Conservation (phyloP, 306 rosid species). For the Quercus engelmannii region DNA sequence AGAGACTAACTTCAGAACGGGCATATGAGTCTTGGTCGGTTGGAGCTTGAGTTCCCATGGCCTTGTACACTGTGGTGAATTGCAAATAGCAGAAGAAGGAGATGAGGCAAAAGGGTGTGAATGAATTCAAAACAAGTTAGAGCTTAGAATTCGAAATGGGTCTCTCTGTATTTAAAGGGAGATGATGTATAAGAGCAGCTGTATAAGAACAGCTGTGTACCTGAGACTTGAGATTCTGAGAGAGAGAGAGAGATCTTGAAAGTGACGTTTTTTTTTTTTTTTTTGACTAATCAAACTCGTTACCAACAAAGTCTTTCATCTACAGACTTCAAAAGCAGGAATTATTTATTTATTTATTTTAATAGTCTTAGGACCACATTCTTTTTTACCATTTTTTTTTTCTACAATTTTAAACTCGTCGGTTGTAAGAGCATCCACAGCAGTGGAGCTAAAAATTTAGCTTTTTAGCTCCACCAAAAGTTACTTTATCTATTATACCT, state of each 20-base stretch:
- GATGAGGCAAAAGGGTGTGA: neutral
- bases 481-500: no score
- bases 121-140: neutral
- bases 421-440: no score
- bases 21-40: neutral
- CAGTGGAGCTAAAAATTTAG: no score
- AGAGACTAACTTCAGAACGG: conserved; percentile 23
- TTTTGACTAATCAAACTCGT: neutral
- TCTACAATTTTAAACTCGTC: no score
- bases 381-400: no score
- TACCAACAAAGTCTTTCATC: no score
- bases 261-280: neutral
- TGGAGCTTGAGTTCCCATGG: conserved; percentile 47
- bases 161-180: neutral
- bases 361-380: no score
- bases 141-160: neutral
- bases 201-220: no score
- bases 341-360: no score
- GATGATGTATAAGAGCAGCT: no score
- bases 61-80: neutral
- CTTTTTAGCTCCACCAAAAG: no score
- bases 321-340: no score
- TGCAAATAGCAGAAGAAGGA: neutral
- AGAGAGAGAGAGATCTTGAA: neutral
- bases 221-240: neutral